These are phyloP conservation scores for Phytophthora kernoviae DNA, from an alignment of 352 stramenopile species.

Conservation along the genomic window DNA sequence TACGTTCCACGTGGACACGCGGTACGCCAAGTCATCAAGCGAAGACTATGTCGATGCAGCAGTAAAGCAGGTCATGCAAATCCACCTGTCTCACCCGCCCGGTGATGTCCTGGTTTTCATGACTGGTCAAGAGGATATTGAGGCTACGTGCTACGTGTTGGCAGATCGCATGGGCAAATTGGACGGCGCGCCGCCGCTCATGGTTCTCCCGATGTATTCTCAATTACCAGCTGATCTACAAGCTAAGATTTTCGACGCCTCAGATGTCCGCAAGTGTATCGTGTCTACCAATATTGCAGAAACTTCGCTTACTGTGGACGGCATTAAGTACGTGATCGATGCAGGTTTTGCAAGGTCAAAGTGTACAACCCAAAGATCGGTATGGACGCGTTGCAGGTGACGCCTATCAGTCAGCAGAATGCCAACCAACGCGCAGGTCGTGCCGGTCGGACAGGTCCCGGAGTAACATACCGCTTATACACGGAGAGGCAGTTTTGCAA, in stretches of 20 bases:
- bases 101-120: conserved; percentile 99
- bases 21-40: conserved; percentile 92
- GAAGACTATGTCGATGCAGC: conserved; percentile 99
- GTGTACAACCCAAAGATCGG: conserved; percentile 99
- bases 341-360: conserved; percentile 99
- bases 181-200: conserved; percentile 92
- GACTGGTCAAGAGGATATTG: conserved; percentile 99
- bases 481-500: conserved; percentile 97
- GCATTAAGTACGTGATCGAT: conserved; percentile 99
- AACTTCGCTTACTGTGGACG: conserved; percentile 96
- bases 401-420: conserved; percentile 97
- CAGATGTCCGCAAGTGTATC: conserved; percentile 96
- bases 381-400: conserved; percentile 98
- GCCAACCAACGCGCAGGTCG: conserved; percentile 97
- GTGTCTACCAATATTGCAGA: conserved; percentile 98
- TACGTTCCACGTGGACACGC: conserved; percentile 86
- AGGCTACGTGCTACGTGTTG: conserved; percentile 94
- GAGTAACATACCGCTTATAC: conserved; percentile 96
- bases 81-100: conserved; percentile 96
- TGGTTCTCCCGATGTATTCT: conserved; percentile 99
- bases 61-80: conserved; percentile 98
- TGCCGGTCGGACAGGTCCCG: conserved; percentile 90
- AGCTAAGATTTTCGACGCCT: conserved; percentile 97
- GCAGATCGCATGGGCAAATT: conserved; percentile 96
- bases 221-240: conserved; percentile 98